A percentile compares a stretch with the other conserved stretches of the same genome.
phyloP scores from a whole-genome alignment of 2,329 filamentous ascomycete genomes.

The Monosporascus ibericus region DNA sequence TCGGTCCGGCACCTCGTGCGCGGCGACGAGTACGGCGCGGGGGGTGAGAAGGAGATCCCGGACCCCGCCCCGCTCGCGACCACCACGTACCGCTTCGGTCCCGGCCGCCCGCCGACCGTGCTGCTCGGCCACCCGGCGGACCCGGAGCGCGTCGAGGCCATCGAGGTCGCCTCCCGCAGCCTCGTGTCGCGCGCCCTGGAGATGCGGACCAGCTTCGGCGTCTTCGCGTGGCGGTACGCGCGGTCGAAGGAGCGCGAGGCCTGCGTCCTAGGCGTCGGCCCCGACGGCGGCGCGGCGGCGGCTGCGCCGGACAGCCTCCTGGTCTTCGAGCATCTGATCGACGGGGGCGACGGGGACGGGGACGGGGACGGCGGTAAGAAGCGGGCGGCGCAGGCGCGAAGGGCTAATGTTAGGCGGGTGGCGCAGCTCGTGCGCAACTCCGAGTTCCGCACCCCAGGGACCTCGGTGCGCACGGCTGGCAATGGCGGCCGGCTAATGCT shows the following conservation, averaged over 20 bases:
- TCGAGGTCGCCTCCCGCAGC: constrained; percentile 28
- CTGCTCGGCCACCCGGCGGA: constrained; percentile 13
- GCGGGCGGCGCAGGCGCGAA: background rate
- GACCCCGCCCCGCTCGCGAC: constrained; percentile 38
- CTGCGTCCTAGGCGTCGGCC: too few relatives aligned
- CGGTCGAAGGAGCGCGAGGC: constrained; percentile 34
- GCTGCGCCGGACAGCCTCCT: constrained; percentile 39
- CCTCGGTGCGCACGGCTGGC: constrained; percentile 33
- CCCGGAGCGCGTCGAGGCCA: constrained; percentile 9
- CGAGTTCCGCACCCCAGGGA: constrained; percentile 33
- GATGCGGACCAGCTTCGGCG: constrained; percentile 42
- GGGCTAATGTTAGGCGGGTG: constrained; percentile 27
- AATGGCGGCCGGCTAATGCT: constrained; percentile 44
- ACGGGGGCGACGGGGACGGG: constrained; percentile 7
- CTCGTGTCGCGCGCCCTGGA: constrained; percentile 28
- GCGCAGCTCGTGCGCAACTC: constrained; percentile 38
- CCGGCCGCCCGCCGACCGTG: constrained; percentile 44
- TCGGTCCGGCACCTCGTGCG: constrained; percentile 37
- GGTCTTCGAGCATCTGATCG: constrained; percentile 43
- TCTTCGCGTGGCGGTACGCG: constrained; percentile 52
- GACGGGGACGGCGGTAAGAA: constrained; percentile 1
- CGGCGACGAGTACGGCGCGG: constrained; percentile 28
- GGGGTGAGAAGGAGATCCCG: constrained; percentile 18
- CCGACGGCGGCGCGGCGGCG: constrained; percentile 21
- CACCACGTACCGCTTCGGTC: constrained; percentile 28